Base-by-base conservation (phyloP, 1,284 basidiomycete genomes). In the Fomitopsis betulina region DNA sequence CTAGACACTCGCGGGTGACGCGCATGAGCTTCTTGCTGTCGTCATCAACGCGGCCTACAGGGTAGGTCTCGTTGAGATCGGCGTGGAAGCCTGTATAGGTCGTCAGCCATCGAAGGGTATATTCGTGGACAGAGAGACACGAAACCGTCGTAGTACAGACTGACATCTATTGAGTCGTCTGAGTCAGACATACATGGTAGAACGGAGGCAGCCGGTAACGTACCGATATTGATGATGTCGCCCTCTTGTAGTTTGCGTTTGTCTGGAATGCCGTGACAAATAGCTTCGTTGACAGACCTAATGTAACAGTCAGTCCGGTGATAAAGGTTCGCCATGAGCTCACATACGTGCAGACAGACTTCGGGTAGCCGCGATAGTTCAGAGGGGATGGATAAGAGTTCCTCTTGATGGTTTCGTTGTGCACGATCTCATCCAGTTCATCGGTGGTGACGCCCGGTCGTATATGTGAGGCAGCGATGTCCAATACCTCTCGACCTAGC, bases 231-330 rank as follows among this genome's bases (percentile, higher is more conserved):
- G 71, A 97, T 78, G 66, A 98, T 98, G 73, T 98, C 96, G 27
- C 95, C 95, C 65, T 96, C 91, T 66, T 83, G 80, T 55, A 97
- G 75, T 64, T 89, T 92, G 58, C 94, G 80, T 66, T 91, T 81
- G 75, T 97, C 95, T 45, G 95, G 95, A 63, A 98, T 97, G 57
- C 94, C 94, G 73, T 99, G 97, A 72, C 97, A 99, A 68, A 99
- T 96, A 58, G 88, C 89, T 74, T 99, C 97, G 74, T 99, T 99
- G 43, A 99, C 78, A 30, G 93, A 94, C 33, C 91, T 91, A 64
- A 56, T 45, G 56, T n/a, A 57, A 49, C 10, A 54, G 60, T 30
- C 54, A 58, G 58, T 58, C 23, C 43, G 56, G 37, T n/a, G 50
- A 58, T 32, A 33, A 10, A 53, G 7, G 59, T 35, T 37, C 42